Percentiles rank a stretch among this genome's conserved stretches.
phyloP scores from a whole-genome alignment of 139 green algal species.

The Desmodesmus armatus region DNA sequence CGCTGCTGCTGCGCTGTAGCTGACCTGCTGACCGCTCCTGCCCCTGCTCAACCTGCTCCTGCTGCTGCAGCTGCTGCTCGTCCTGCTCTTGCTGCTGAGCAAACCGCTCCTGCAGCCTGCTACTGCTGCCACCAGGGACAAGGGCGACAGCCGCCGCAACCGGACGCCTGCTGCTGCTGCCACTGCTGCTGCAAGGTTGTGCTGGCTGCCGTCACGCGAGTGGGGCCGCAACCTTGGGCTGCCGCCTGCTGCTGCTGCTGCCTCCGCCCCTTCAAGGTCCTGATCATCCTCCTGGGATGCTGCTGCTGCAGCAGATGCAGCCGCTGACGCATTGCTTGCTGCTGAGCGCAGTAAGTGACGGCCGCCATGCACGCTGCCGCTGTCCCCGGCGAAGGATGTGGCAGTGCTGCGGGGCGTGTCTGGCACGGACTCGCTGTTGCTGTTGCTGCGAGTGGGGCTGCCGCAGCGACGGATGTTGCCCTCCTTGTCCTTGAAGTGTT shows the following conservation, averaged over 20 bases:
- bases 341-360: neutral
- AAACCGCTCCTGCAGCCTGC: neutral
- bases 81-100: neutral
- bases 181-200: no score
- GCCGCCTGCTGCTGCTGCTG: neutral
- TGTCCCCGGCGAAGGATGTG: neutral
- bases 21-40: no score
- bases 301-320: neutral
- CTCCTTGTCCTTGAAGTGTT: neutral
- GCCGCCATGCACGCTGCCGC: neutral
- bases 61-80: neutral
- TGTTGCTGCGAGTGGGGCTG: neutral
- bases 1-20: neutral
- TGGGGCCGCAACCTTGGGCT: neutral
- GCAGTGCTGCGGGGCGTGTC: neutral
- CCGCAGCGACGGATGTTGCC: neutral
- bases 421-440: neutral
- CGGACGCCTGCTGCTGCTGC: neutral
- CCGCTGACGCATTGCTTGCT: neutral
- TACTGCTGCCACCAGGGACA: neutral
- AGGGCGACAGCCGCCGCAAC: neutral
- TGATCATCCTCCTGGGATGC: neutral
- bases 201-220: neutral
- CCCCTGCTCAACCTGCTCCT: neutral
- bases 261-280: neutral